phyloP scores from a whole-genome alignment of 2,329 filamentous ascomycete genomes.

The Pseudocercospora pini-densiflorae region DNA sequence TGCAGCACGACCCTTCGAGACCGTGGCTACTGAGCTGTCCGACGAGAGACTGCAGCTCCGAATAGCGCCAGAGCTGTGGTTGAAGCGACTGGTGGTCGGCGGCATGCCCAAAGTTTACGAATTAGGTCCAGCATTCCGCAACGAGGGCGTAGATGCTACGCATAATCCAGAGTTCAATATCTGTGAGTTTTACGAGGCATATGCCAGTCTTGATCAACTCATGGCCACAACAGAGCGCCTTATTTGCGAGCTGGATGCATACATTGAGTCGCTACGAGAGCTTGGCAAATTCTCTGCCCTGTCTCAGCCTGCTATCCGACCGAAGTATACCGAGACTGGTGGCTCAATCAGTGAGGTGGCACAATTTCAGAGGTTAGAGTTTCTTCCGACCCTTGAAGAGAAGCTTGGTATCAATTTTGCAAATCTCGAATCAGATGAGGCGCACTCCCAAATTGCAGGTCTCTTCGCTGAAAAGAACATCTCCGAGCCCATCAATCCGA shows the following conservation, averaged over 20 bases:
- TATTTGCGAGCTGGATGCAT: conserved; percentile 46
- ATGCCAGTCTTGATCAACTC: conserved; percentile 74
- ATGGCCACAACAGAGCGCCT: conserved; percentile 77
- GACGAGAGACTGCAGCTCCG: conserved; percentile 75
- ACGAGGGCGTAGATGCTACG: conserved; percentile 83
- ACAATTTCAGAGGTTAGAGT: conserved; percentile 70
- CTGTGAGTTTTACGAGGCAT: conserved; percentile 95
- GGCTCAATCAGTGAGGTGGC: background rate
- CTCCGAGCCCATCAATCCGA: conserved; percentile 56
- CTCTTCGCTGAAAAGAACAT: conserved; percentile 59
- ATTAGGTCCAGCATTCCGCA: conserved; percentile 89
- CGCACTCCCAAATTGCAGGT: conserved; percentile 58
- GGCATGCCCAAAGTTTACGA: conserved; percentile 90
- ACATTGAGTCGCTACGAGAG: background rate
- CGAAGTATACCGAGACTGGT: background rate
- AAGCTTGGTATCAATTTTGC: conserved; percentile 66
- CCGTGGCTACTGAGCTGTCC: conserved; percentile 74
- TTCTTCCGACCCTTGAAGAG: conserved; percentile 77
- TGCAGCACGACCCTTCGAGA: conserved; percentile 83
- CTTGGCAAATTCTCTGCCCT: conserved; percentile 10
- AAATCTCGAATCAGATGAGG: conserved; percentile 57
- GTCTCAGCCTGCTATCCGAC: background rate
- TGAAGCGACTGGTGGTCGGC: conserved; percentile 89
- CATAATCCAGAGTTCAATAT: conserved; percentile 98
- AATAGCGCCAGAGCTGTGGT: conserved; percentile 92